Evolutionary conservation across 257 asterid genomes (phyloP), one percentile per base, ranked within the genome.

Genomic region (Echites panduratus): DNA sequence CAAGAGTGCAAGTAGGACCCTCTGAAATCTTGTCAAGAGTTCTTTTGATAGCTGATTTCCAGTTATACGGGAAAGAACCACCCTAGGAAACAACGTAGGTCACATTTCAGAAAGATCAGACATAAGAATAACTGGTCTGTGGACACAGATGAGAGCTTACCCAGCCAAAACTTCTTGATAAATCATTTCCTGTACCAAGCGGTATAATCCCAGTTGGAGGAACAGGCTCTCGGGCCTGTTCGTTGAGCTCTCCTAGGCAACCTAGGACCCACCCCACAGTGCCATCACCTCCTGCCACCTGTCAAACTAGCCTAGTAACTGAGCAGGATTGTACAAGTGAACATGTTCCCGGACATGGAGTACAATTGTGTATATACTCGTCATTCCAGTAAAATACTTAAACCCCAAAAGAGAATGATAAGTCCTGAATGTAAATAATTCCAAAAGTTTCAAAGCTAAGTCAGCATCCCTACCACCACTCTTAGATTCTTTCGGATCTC

Each of bases 281-380:
- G 67, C 99, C 99, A 82, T 94, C 99, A 84, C 99, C 99, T 68
- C 99, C 99, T 19, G 99, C 99, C 71, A 92, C 97, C 98, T 94
- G 88, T 74, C 83, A 84, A 82, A 73, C 70, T 76, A 47, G 73
- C 73, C 71, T 68, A 68, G 41, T 73, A 68, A 71, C 54, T 77
- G n/a, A n/a, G n/a, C 52, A 71, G 64, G 65, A 49, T 72, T 56
- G 45, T 70, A 68, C 65, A 73, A 66, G 58, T 44, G 29, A 32
- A 44, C 24, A 66, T 58, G 45, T 20, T 29, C 32, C 50, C 19
- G 19, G 7, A 27, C 48, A 44, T 7, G 56, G 54, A 40, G 40
- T 2, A 16, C 14, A 7, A 7, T 3, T 32, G 22, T 20, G 41
- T 63, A 7, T 63, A 4, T 40, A 62, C 13, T 24, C 11, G 1